These are phyloP conservation scores for Talaromyces stipitatus DNA, from an alignment of 495 filamentous ascomycete species.

Conservation along the genomic window DNA sequence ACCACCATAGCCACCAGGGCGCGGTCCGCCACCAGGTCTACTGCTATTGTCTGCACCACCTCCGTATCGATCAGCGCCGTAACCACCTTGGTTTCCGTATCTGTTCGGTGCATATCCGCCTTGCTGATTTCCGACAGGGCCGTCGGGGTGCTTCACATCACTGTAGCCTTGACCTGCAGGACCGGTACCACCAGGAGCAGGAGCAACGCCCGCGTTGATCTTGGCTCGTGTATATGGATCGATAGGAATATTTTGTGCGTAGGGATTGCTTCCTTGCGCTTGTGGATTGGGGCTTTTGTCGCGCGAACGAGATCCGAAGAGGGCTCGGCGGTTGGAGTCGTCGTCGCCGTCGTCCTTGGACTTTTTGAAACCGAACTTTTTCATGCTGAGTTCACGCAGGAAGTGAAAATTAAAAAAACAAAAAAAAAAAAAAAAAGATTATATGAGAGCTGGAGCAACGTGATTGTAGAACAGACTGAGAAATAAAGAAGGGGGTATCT, in stretches of 20 bases:
- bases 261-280: slow-evolving; percentile 43
- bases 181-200: slow-evolving; percentile 20
- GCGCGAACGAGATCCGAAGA: slow-evolving; percentile 54
- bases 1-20: slow-evolving; percentile 66
- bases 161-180: slow-evolving; percentile 1
- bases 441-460: too few relatives aligned
- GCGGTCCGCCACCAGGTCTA: slow-evolving; percentile 20
- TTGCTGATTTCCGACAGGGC: slow-evolving; percentile 42
- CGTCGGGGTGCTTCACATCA: slow-evolving; percentile 26
- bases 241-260: slow-evolving; percentile 52
- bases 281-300: slow-evolving; percentile 47
- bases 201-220: slow-evolving; percentile 35
- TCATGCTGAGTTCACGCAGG: slow-evolving; percentile 41
- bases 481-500: slow-evolving; percentile 6
- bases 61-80: slow-evolving; percentile 58
- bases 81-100: slow-evolving; percentile 56
- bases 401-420: not conserved
- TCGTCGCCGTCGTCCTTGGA: slow-evolving; percentile 52
- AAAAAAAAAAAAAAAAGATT: not conserved
- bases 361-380: slow-evolving; percentile 58
- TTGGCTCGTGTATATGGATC: slow-evolving; percentile 61
- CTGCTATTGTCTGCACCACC: slow-evolving; percentile 21
- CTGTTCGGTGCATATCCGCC: slow-evolving; percentile 51
- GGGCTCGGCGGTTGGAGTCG: slow-evolving; percentile 48
- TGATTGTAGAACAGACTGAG: slow-evolving; percentile 5